phyloP scores from a whole-genome alignment of 2,329 filamentous ascomycete species.

The Aspergillus unguis region DNA sequence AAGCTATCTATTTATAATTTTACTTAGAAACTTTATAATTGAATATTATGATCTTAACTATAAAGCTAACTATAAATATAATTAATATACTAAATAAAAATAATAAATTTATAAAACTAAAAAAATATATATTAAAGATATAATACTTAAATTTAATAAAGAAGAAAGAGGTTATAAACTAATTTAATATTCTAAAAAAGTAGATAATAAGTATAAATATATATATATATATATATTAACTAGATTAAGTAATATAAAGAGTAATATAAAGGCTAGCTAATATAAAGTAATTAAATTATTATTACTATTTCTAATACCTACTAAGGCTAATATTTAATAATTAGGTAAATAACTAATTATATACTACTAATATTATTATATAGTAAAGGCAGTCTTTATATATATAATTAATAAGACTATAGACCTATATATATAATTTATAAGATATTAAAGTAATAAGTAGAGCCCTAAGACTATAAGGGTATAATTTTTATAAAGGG shows the following conservation, averaged over 20 bases:
- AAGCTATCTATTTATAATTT: not conserved
- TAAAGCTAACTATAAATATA: not conserved
- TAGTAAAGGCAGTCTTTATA: not conserved
- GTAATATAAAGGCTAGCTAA: no score
- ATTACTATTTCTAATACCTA: no score
- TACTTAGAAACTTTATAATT: not conserved
- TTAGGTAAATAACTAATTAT: no score
- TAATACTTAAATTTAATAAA: not conserved
- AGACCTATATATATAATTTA: not conserved
- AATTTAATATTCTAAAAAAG: not conserved
- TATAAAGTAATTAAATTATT: not conserved
- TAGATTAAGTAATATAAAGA: no score
- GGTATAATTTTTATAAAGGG: not conserved
- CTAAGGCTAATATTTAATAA: no score
- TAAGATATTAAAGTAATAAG: not conserved
- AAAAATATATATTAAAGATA: not conserved
- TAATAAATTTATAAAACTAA: not conserved
- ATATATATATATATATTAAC: not conserved
- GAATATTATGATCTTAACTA: not conserved
- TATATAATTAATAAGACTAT: not conserved
- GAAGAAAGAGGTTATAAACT: no score
- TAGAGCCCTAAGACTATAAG: not conserved
- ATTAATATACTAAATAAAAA: no score
- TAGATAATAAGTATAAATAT: not conserved
- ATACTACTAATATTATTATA: not conserved